Evolutionary conservation across 306 rosid genomes (phyloP), one percentile per base, ranked within the genome.

Genomic region (Heteromeles arbutifolia): DNA sequence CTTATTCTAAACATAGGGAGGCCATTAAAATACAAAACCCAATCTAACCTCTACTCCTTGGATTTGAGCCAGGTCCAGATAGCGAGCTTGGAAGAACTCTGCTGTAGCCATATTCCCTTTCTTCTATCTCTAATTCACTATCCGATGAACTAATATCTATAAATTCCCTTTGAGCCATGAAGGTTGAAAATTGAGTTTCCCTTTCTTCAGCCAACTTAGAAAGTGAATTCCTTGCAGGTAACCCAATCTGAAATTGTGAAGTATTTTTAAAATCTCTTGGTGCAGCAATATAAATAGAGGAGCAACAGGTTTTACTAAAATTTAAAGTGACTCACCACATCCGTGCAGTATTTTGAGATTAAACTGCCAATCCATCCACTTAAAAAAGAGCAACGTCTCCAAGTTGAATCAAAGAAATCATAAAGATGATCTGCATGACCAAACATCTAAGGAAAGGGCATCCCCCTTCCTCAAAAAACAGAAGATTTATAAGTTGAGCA

Each of bases 141-240:
- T 95, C 99, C 1, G 97, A 92, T 31, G 97, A 95, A 86, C 87
- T 92, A 65, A 93, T 88, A 71, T 82, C 88, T 84, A 95, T 90
- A 44, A 13, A 62, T 2, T 74, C 78, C 50, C 26, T 28, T 70
- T 76, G 78, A 48, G 65, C 88, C 91, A 88, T 91, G 73, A 24
- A 78, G 58, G 82, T 83, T 64, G 71, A 34, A 77, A 63, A 58
- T 67, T 72, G 62, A 80, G 63, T 70, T 77, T 69, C 77, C 66
- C 83, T 65, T 78, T 63, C 75, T 79, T 70, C 76, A 22, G 67
- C 77, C 81, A 79, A 79, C 74, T 77, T 32, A 79, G 79, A 79
- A 77, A 81, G 74, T 82, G 67, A 86, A 81, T 65, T 84, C 80
- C 70, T 15, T 67, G 74, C 75, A 63, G 74, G 72, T 75, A 79